Percentiles rank a stretch among this genome's conserved stretches.
These are phyloP conservation scores for Zymoseptoria crescenta DNA, from an alignment of 2,329 filamentous ascomycete species.

Conservation along the genomic window DNA sequence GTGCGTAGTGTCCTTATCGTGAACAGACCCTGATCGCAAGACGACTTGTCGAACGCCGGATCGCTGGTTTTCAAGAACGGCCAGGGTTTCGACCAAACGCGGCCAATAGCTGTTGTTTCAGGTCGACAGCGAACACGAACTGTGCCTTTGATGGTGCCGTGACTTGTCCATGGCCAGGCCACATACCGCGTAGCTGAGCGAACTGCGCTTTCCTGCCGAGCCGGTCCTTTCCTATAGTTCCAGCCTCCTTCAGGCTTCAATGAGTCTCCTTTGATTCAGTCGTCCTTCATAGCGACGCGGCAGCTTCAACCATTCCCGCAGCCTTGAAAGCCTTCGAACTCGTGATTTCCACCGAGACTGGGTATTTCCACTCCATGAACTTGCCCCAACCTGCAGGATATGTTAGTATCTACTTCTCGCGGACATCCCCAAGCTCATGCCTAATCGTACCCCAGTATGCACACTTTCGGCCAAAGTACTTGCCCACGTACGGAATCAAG, in stretches of 20 bases:
- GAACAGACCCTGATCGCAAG: background rate
- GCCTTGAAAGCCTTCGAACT: conserved; percentile 40
- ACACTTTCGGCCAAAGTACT: conserved; percentile 89
- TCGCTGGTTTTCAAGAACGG: background rate
- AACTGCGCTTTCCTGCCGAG: background rate
- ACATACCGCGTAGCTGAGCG: background rate
- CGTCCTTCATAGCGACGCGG: conserved; percentile 31
- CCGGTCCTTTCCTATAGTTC: background rate
- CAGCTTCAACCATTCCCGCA: conserved; percentile 40
- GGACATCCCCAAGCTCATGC: background rate
- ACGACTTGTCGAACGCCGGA: background rate
- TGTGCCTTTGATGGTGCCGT: background rate
- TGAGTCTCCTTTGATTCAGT: background rate
- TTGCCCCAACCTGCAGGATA: conserved; percentile 68
- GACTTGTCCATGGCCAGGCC: background rate
- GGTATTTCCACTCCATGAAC: conserved; percentile 92
- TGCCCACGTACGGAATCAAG: conserved; percentile 84
- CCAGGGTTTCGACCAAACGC: background rate
- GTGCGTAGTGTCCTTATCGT: background rate
- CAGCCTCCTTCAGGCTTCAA: background rate
- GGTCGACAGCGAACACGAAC: background rate
- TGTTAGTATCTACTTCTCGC: conserved; percentile 14
- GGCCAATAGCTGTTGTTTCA: background rate
- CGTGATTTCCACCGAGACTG: conserved; percentile 60
- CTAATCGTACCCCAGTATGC: conserved; percentile 83